Evolutionary conservation across 257 asterid species (phyloP), one percentile per base, ranked within the genome.

Genomic region (Salvia miltiorrhiza): DNA sequence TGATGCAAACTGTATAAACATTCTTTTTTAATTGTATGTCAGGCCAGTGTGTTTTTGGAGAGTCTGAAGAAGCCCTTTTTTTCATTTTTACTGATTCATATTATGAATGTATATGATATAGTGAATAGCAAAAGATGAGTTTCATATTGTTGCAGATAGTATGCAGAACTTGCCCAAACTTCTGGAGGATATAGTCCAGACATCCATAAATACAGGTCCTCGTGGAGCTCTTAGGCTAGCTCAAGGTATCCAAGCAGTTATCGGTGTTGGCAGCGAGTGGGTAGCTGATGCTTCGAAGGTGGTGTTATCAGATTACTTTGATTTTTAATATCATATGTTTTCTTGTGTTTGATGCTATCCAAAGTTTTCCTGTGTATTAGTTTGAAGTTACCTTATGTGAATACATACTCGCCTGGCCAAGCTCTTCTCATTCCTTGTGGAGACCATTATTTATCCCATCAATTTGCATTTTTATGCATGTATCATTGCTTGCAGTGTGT

Each of bases 191-290:
- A 82, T 94, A 63, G 80, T 89, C 71, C 96, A 91, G 77, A 94
- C 99, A 73, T 89, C 99, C 56, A 74, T 94, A 76, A 91, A 65
- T 69, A 94, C 99, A 5, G 99, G 99, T 60, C 99, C 97, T n/a
- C 96, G 96, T 55, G 99, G 97, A 44, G 89, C 97, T 55, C 79
- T 89, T 21, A 80, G 99, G 85, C 82, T 94, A 62, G 99, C 93
- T 79, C 99, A 94, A 84, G 99, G 97, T 58, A 79, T 94, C 69
- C 97, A 94, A 81, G 99, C 99, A 68, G 89, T 94, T 63, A 72
- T 94, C 21, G 99, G 99, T 28, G 99, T 91, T 30, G 97, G 97
- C 67, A 78, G 88, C 50, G 99, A 94, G 90, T 94, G 97, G 99
- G 81, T 87, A 37, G 79, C 94, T 28, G 99, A 90, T 80, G 83